These are phyloP conservation scores for Plasmodiophora brassicae DNA, from an alignment of 208 protist genomes.

Conservation along the genomic window DNA sequence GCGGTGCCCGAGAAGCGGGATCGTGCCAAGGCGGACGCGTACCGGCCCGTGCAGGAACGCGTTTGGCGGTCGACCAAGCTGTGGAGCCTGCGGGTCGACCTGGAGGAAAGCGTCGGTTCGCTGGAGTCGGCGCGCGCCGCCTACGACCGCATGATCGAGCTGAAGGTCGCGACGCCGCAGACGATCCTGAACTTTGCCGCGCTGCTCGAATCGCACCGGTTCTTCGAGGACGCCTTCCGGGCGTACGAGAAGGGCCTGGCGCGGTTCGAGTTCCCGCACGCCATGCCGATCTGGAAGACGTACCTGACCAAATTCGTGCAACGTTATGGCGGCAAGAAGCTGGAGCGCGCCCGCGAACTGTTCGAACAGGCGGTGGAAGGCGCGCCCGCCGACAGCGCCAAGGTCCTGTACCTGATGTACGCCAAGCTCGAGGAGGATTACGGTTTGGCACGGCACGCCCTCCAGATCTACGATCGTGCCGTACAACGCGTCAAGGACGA, in stretches of 20 bases:
- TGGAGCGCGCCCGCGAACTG: constrained; percentile 78
- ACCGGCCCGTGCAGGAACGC: constrained; percentile 40
- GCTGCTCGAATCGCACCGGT: constrained; percentile 71
- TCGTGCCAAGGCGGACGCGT: neutral
- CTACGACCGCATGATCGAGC: constrained; percentile 50
- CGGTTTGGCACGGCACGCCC: constrained; percentile 48
- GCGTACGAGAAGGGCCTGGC: constrained; percentile 58
- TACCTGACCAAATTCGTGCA: constrained; percentile 78
- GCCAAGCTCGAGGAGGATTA: constrained; percentile 70
- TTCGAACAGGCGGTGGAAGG: constrained; percentile 73
- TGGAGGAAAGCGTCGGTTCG: constrained; percentile 69
- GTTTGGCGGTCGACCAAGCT: constrained; percentile 70
- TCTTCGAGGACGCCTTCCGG: constrained; percentile 63
- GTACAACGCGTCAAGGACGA: constrained; percentile 40
- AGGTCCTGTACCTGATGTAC: constrained; percentile 71
- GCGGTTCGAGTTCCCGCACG: constrained; percentile 74
- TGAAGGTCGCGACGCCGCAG: constrained; percentile 66
- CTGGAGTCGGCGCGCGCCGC: constrained; percentile 51
- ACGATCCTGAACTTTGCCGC: constrained; percentile 76
- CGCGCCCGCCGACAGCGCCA: constrained; percentile 43
- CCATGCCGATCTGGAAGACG: constrained; percentile 71
- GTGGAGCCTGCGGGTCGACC: constrained; percentile 77
- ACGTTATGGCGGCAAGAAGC: constrained; percentile 72
- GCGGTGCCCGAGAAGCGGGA: neutral
- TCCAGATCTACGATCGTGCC: constrained; percentile 18